Evolutionary conservation across 352 stramenopile genomes (phyloP).

Genomic region (Globisporangium megalacanthum): DNA sequence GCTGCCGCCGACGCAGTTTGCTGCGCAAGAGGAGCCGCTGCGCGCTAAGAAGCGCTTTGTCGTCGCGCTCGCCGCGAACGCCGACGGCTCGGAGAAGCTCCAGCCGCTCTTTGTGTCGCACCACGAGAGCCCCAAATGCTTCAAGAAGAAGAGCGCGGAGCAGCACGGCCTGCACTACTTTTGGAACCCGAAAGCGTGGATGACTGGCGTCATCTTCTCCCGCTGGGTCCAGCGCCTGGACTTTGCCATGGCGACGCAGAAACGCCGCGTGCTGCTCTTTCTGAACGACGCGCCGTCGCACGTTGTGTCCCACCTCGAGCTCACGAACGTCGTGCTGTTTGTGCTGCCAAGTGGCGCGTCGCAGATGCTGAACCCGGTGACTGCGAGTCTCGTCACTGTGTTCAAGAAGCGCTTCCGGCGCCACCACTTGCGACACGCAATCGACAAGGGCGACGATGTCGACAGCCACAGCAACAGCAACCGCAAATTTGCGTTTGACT

Average conservation of each 20-base stretch:
- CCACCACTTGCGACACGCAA: conserved; percentile 60
- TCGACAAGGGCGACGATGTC: conserved; percentile 43
- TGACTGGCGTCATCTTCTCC: conserved; percentile 82
- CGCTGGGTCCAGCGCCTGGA: conserved; percentile 78
- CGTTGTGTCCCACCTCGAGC: conserved; percentile 66
- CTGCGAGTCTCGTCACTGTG: conserved; percentile 44
- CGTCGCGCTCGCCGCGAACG: conserved; percentile 57
- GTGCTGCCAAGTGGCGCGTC: conserved; percentile 40
- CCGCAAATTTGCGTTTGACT: conserved; percentile 44
- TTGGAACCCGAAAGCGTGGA: conserved; percentile 77
- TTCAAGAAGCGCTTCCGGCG: conserved; percentile 78
- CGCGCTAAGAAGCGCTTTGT: conserved; percentile 70
- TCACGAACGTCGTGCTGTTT: conserved; percentile 70
- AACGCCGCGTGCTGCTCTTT: conserved; percentile 71
- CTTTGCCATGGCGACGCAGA: conserved; percentile 71
- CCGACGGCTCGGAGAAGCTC: conserved; percentile 68
- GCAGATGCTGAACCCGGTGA: conserved; percentile 66
- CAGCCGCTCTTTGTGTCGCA: conserved; percentile 81
- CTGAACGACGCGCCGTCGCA: conserved; percentile 77
- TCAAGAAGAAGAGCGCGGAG: conserved; percentile 68
- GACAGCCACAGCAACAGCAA: conserved; percentile 43
- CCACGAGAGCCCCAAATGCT: conserved; percentile 70
- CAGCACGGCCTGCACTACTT: conserved; percentile 82
- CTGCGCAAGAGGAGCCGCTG: conserved; percentile 41
- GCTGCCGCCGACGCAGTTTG: conserved; percentile 43